These are phyloP conservation scores for Hyaloperonospora arabidopsidis DNA, from an alignment of 352 stramenopile genomes.

Conservation along the genomic window DNA sequence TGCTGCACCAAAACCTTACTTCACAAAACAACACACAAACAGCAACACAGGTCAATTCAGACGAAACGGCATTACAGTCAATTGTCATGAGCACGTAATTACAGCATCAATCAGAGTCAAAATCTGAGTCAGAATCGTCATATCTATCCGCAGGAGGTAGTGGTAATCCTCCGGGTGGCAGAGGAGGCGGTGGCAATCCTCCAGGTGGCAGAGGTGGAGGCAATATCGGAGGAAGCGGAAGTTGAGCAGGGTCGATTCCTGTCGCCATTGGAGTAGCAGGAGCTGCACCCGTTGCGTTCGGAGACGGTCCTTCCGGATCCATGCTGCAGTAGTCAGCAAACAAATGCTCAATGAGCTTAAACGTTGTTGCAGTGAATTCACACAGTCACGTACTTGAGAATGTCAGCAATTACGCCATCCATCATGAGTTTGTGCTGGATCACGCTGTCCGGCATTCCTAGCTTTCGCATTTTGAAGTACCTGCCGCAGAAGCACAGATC, in stretches of 20 bases:
- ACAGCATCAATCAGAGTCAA: conserved; percentile 41
- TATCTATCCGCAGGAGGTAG: conserved; percentile 40
- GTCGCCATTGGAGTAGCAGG: neutral
- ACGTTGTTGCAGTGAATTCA: neutral
- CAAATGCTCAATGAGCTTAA: neutral
- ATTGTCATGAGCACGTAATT: neutral
- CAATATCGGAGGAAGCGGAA: conserved; percentile 29
- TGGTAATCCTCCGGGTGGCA: conserved; percentile 28
- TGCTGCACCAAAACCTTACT: too few species aligned
- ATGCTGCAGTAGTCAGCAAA: conserved; percentile 35
- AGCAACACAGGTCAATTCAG: neutral
- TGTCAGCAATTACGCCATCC: conserved; percentile 63
- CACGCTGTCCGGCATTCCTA: conserved; percentile 67
- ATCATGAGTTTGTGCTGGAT: conserved; percentile 80
- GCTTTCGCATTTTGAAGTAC: conserved; percentile 82
- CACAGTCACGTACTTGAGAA: conserved; percentile 49
- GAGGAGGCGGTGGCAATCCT: conserved; percentile 31
- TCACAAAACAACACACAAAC: neutral
- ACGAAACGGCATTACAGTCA: conserved; percentile 10
- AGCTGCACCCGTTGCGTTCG: conserved; percentile 36
- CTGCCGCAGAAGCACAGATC: conserved; percentile 18
- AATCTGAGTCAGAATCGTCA: conserved; percentile 43
- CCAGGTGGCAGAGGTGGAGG: conserved; percentile 24
- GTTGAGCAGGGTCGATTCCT: conserved; percentile 8
- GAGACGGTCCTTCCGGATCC: conserved; percentile 70